Evolutionary conservation across 768 basidiomycete genomes (phyloP), one percentile per base, ranked within the genome.

Genomic region (Mycena pura): DNA sequence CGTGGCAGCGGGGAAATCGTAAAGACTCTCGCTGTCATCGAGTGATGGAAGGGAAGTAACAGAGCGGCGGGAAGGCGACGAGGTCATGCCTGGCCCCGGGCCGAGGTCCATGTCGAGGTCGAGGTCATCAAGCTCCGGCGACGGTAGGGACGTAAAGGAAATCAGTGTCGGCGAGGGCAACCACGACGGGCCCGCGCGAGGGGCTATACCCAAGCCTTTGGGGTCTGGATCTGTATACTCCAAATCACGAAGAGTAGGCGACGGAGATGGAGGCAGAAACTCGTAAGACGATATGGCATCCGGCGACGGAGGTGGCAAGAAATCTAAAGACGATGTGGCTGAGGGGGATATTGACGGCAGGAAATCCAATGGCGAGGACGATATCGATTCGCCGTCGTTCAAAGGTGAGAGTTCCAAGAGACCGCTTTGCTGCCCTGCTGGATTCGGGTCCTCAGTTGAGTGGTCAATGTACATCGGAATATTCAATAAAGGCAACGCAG

Each of bases 111-210:
- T 58, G 39, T 61, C 64, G 21, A 65, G 50, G 19, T 62, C 60
- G 47, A 66, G 64, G 34, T 58, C 60, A 39, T 66, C 64, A 10
- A 66, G 64, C 8, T 66, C 64, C 7, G 64, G 60, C n/a, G 64
- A 59, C 3, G 64, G 51, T 15, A 62, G 57, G 9, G 47, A 56
- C 24, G 40, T 40, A 27, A 62, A 62, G 5, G 64, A 50, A 21
- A 49, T 39, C 51, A 62, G 52, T 4, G 60, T 38, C 15, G 60
- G 36, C 0, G 60, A 46, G 31, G 34, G 21, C 45, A 49, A 57
- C 24, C 47, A 49, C 14, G 45, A 49, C n/a, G 36, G 39, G 4
- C 29, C 29, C n/a, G n/a, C n/a, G n/a, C n/a, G n/a, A 6, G 44
- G 5, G 13, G n/a, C 21, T 28, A 43, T 24, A n/a, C 32, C 50